A percentile compares a stretch with the other conserved stretches of the same genome.
phyloP scores from a whole-genome alignment of 345 rosid genomes.

The Dovyalis caffra region DNA sequence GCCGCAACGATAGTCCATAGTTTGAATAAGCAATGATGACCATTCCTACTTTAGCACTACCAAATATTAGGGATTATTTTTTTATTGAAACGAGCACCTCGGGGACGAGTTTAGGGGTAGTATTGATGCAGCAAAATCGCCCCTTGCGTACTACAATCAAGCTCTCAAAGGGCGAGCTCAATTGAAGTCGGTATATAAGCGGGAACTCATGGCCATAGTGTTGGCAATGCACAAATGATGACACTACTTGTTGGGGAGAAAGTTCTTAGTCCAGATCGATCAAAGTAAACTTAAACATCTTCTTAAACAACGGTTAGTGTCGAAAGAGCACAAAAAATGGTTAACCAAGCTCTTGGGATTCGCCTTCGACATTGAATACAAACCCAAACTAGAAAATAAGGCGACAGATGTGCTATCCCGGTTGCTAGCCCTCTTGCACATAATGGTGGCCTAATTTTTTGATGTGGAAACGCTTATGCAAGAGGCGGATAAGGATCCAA shows the following conservation, averaged over 20 bases:
- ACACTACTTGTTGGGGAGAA: too few relatives aligned
- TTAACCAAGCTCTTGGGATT: too few relatives aligned
- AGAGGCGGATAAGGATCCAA: too few relatives aligned
- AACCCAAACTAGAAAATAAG: fast-evolving
- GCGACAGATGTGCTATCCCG: too few relatives aligned
- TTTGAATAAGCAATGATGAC: neutral
- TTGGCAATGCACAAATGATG: too few relatives aligned
- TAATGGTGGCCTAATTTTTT: too few relatives aligned
- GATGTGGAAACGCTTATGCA: too few relatives aligned
- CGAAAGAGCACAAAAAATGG: neutral
- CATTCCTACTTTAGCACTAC: neutral
- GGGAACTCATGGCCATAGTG: too few relatives aligned
- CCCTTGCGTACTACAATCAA: neutral
- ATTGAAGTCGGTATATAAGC: too few relatives aligned
- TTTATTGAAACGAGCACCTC: neutral
- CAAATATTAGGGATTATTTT: neutral
- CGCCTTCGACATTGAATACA: neutral
- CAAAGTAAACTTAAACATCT: neutral
- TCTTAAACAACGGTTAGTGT: fast-evolving
- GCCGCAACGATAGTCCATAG: neutral
- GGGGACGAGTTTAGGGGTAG: neutral
- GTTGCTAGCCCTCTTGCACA: fast-evolving
- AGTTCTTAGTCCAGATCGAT: fast-evolving
- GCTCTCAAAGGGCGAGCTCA: neutral
- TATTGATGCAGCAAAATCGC: neutral